Evolutionary conservation across 73 alveolate species (phyloP).

Genomic region (Symbiodinium natans): DNA sequence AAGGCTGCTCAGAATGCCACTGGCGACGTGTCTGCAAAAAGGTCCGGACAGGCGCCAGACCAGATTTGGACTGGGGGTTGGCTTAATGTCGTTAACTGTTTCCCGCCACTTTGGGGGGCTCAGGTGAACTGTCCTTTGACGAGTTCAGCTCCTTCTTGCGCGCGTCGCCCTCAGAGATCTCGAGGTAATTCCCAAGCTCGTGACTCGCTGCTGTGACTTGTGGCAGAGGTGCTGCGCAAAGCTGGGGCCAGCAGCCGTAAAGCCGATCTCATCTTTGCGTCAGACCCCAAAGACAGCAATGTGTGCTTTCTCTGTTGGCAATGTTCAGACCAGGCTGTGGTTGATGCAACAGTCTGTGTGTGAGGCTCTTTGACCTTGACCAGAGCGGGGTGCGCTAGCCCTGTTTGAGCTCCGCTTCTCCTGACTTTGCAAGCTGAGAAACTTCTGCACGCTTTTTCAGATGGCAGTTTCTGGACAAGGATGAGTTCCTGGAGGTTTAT

Average conservation of each 20-base stretch:
- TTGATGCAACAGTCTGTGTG: not conserved
- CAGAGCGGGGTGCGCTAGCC: constrained; percentile 26
- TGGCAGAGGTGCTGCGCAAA: constrained; percentile 13
- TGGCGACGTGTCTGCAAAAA: constrained; percentile 1
- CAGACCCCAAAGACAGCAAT: not conserved
- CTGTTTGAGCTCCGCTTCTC: no score
- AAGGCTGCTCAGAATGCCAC: constrained; percentile 54
- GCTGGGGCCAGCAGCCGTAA: constrained; percentile 73
- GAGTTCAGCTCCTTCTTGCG: constrained; percentile 63
- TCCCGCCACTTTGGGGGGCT: no score
- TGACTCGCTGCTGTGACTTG: no score
- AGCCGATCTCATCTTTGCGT: constrained; percentile 56
- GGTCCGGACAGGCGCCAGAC: no score
- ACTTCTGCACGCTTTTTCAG: not conserved
- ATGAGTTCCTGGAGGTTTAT: constrained; percentile 59
- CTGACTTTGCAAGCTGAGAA: not conserved
- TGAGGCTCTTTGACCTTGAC: constrained; percentile 59
- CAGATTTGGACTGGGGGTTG: not conserved
- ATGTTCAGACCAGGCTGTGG: no score
- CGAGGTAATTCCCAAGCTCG: no score
- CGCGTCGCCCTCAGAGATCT: not conserved
- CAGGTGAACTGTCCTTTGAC: constrained; percentile 43
- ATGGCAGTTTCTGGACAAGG: constrained; percentile 62
- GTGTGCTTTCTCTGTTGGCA: not conserved
- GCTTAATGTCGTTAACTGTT: no score